Evolutionary conservation across 352 stramenopile genomes (phyloP), one percentile per base, ranked within the genome.

Genomic region (Pilasporangium apinafurcum): DNA sequence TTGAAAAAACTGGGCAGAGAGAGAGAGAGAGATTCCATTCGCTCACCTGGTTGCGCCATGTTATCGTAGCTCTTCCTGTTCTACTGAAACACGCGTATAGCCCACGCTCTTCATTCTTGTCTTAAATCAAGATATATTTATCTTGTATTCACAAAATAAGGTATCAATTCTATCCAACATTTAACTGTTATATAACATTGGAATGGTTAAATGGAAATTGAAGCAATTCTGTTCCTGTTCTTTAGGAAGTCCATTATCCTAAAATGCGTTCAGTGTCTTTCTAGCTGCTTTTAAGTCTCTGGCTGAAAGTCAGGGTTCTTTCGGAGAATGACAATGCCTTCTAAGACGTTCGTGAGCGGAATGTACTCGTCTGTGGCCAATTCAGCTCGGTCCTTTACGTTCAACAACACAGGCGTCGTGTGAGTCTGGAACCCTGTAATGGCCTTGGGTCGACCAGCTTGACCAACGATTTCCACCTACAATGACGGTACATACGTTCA

Each of bases 371-470:
- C 94, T 16, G 95, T 98, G 37, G 95, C 96, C 13, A 99, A 76
- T 69, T 99, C 97, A 28, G 96, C 96, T 45, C 96, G 90, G 63
- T 99, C 96, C 62, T 97, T 97, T 25, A 97, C 81, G 49, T 95
- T 96, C 29, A 99, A 77, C 56, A 99, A 73, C 39, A 99, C 97
- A 32, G 97, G 97, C 27, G 96, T 98, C 44, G 93, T 99, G 71
- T 99, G 97, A 33, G 96, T 99, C 64, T 99, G 97, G 71, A 99
- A 99, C 42, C 97, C 97, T 39, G 97, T 99, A 52, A 99, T 99
- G 37, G 95, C 98, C 78, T 99, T 99, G 12, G 96, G 96, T 27
- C 96, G 95, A 63, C 97, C 97, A 8, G 97, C 96, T 78, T 99
- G 96, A 6, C 96, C 97, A 27, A 99, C 97, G 41, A 97, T 99